Conservation (phyloP, 1,284 basidiomycete species). For the Cryptococcus wingfieldii region DNA sequence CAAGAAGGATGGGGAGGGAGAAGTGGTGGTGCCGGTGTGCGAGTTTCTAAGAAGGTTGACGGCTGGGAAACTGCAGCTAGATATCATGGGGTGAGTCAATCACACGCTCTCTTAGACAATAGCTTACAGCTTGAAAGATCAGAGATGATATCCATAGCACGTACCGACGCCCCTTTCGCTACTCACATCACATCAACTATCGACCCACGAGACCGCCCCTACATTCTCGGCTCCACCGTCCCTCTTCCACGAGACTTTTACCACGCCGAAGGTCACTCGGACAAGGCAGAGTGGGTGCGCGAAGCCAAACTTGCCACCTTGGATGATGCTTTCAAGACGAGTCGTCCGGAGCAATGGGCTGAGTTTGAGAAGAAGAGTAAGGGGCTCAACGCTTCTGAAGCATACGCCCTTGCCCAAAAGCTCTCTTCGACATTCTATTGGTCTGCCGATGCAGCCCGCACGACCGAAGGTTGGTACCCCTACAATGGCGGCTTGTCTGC, state of each 20-base stretch:
- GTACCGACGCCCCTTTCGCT: slow-evolving; percentile 87
- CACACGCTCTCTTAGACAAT: neutral
- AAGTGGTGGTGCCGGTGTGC: slow-evolving; percentile 15
- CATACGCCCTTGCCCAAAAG: slow-evolving; percentile 66
- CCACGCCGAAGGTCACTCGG: slow-evolving; percentile 61
- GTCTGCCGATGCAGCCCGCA: slow-evolving; percentile 90
- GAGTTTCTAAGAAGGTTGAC: slow-evolving; percentile 14
- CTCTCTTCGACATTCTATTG: slow-evolving; percentile 72
- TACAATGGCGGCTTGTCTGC: slow-evolving; percentile 55
- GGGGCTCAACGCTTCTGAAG: slow-evolving; percentile 70
- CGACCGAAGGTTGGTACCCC: slow-evolving; percentile 88
- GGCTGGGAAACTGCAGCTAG: slow-evolving; percentile 18
- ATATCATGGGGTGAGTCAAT: slow-evolving; percentile 19
- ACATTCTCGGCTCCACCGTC: slow-evolving; percentile 68
- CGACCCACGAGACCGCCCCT: slow-evolving; percentile 66
- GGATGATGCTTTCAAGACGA: slow-evolving; percentile 50
- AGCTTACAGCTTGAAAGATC: slow-evolving; percentile 43
- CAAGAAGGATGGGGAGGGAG: slow-evolving; percentile 6
- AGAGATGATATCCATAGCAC: slow-evolving; percentile 81
- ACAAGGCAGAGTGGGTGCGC: slow-evolving; percentile 55
- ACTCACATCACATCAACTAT: slow-evolving; percentile 79
- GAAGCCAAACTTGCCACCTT: slow-evolving; percentile 47
- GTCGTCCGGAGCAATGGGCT: slow-evolving; percentile 59
- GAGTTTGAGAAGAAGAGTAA: slow-evolving; percentile 59
- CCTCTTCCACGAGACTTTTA: slow-evolving; percentile 13